phyloP scores from a whole-genome alignment of 2,329 filamentous ascomycete species.

The Fusarium siculi region DNA sequence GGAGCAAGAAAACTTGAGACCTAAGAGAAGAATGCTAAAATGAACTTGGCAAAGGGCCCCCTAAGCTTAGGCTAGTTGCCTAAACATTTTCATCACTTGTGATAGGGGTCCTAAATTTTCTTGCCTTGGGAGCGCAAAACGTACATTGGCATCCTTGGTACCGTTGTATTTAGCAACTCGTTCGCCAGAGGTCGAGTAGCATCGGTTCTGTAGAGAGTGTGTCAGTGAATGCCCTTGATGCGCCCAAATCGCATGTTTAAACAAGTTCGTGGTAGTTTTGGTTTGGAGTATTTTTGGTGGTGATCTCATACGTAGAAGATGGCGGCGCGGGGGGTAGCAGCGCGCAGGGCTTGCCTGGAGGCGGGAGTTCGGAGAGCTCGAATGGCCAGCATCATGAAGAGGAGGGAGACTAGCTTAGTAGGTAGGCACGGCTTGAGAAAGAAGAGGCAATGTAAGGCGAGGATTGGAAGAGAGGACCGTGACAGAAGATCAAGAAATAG shows the following conservation, averaged over 20 bases:
- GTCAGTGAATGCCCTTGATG: conserved; percentile 33
- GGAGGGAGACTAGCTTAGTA: conserved; percentile 23
- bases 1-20: too few relatives aligned
- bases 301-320: conserved; percentile 50
- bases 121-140: conserved; percentile 49
- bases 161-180: conserved; percentile 94
- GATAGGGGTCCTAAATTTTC: too few relatives aligned
- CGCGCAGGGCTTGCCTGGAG: conserved; percentile 81
- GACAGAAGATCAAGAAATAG: conserved; percentile 27
- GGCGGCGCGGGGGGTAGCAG: conserved; percentile 69
- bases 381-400: conserved; percentile 80
- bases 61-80: too few relatives aligned
- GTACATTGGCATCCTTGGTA: conserved; percentile 86
- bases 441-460: conserved; percentile 36
- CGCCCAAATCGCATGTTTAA: conserved; percentile 18
- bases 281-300: conserved; percentile 24
- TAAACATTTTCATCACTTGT: too few relatives aligned
- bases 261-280: conserved; percentile 19
- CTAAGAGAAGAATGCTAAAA: too few relatives aligned
- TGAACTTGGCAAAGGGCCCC: too few relatives aligned
- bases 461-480: conserved; percentile 28
- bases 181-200: conserved; percentile 73
- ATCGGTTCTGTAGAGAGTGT: conserved; percentile 58
- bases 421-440: conserved; percentile 20
- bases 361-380: conserved; percentile 80